Percentiles rank a stretch among this genome's conserved stretches.
These are phyloP conservation scores for Copromyces sp. DNA, from an alignment of 495 filamentous ascomycete genomes.

Conservation along the genomic window DNA sequence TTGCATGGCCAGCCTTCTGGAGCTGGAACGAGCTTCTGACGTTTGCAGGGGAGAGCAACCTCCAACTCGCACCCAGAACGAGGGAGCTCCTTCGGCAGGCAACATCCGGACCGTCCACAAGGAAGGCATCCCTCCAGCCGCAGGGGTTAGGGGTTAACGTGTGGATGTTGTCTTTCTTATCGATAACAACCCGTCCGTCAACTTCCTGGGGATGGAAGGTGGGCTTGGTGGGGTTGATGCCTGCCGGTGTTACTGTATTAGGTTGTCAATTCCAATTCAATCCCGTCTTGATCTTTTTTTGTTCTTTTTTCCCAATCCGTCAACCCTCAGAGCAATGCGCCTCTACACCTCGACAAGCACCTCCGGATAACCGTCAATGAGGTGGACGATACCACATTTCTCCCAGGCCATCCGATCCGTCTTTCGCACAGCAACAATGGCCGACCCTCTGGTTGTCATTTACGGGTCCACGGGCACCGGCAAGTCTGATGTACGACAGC, in stretches of 20 bases:
- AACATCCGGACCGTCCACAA: background rate
- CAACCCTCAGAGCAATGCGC: background rate
- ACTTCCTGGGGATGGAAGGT: background rate
- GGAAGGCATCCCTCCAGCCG: too few species aligned
- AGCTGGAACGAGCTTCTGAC: background rate
- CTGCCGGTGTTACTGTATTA: background rate
- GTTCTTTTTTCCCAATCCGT: background rate
- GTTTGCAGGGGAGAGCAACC: background rate
- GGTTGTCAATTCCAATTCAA: background rate
- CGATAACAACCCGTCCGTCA: background rate
- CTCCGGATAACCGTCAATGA: background rate
- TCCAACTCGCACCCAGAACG: background rate
- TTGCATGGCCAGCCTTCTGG: background rate
- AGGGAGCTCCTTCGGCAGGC: background rate
- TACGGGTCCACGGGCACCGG: conserved; percentile 92
- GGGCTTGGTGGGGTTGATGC: background rate
- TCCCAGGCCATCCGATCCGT: background rate
- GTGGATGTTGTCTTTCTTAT: background rate
- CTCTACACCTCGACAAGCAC: background rate
- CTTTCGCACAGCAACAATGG: conserved; percentile 1
- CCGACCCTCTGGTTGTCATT: conserved; percentile 65
- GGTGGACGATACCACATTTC: background rate
- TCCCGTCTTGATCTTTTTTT: background rate
- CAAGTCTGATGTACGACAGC: conserved; percentile 76
- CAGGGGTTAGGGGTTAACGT: background rate